These are phyloP conservation scores for Fraxinus sp. DNA, from an alignment of 305 asterid species.

Conservation along the genomic window DNA sequence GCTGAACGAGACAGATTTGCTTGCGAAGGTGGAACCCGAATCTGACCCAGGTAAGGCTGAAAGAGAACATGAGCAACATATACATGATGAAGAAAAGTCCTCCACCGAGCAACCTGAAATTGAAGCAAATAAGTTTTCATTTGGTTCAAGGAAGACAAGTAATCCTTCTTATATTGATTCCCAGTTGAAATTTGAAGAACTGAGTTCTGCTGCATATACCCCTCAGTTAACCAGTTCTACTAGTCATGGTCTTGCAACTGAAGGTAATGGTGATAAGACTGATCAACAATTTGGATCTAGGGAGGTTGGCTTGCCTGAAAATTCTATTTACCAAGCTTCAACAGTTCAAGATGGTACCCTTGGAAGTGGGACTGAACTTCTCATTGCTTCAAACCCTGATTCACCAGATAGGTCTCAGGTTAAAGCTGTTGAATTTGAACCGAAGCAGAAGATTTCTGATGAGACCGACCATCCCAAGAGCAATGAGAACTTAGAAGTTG, in stretches of 20 bases:
- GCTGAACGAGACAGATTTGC: slow-evolving; percentile 29
- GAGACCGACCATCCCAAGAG: slow-evolving; percentile 32
- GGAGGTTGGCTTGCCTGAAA: slow-evolving; percentile 43
- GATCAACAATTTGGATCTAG: slow-evolving; percentile 39
- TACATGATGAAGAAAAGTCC: slow-evolving; percentile 24
- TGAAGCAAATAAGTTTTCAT: slow-evolving; percentile 40
- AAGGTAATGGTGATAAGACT: slow-evolving; percentile 37
- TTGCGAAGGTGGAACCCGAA: slow-evolving; percentile 34
- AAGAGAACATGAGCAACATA: slow-evolving; percentile 30
- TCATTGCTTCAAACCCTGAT: slow-evolving; percentile 84
- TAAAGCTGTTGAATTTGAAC: slow-evolving; percentile 42
- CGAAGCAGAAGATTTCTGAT: slow-evolving; percentile 38
- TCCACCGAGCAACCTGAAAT: slow-evolving; percentile 43
- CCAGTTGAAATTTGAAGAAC: slow-evolving; percentile 82
- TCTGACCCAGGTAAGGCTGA: slow-evolving; percentile 36
- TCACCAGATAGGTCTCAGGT: slow-evolving; percentile 75
- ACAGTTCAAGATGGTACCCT: slow-evolving; percentile 58
- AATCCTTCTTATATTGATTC: slow-evolving; percentile 86
- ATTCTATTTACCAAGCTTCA: slow-evolving; percentile 36
- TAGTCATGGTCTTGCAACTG: slow-evolving; percentile 41
- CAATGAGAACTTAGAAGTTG: slow-evolving; percentile 38
- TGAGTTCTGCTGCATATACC: slow-evolving; percentile 43
- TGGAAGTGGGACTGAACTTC: slow-evolving; percentile 89
- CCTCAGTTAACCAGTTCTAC: slow-evolving; percentile 38
- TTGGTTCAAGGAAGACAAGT: slow-evolving; percentile 57